Evolutionary conservation across 768 basidiomycete species (phyloP), one percentile per base, ranked within the genome.

Genomic region (Strobilomyces confusus): DNA sequence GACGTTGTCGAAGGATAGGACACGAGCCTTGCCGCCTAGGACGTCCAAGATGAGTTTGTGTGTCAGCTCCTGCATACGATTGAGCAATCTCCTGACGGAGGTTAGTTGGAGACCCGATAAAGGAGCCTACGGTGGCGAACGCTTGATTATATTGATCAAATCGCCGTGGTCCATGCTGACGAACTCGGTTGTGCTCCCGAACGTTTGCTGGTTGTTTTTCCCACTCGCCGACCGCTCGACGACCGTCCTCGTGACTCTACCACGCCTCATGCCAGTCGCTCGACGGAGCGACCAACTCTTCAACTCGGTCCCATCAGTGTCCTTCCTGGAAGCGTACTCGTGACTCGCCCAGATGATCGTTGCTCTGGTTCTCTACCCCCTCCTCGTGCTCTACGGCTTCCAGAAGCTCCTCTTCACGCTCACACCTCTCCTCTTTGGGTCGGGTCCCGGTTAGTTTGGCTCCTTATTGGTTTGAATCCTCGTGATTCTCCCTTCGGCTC

Each of bases 1-100:
- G 13, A 74, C 68, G 13, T 78, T 75, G 13, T 64, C 67, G 52
- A 77, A 74, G 9, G 76, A 75, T 26, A 78, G 60, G 44, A 78
- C 66, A 25, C 68, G 56, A 40, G 67, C 65, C 41, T 72, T 66
- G n/a, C 71, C 72, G 6, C 46, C 20, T 50, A 61, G 36, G 42
- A 65, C 26, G 34, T 61, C 61, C 11, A 52, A 52, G 25, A 63
- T 50, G 36, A 58, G 32, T 25, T 48, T 58, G 17, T 50, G 51
- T 23, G n/a, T n/a, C n/a, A 42, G 9, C 2, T 63, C 62, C 62
- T 63, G 26, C 12, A 30, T 33, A n/a, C n/a, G n/a, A n/a, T n/a
- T n/a, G n/a, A n/a, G n/a, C n/a, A n/a, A n/a, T n/a, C n/a, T n/a
- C n/a, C n/a, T n/a, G n/a, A n/a, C n/a, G n/a, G n/a, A n/a, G n/a